Evolutionary conservation across 139 green algal genomes (phyloP), one percentile per base, ranked within the genome.

Genomic region (Picocystis salinarum): DNA sequence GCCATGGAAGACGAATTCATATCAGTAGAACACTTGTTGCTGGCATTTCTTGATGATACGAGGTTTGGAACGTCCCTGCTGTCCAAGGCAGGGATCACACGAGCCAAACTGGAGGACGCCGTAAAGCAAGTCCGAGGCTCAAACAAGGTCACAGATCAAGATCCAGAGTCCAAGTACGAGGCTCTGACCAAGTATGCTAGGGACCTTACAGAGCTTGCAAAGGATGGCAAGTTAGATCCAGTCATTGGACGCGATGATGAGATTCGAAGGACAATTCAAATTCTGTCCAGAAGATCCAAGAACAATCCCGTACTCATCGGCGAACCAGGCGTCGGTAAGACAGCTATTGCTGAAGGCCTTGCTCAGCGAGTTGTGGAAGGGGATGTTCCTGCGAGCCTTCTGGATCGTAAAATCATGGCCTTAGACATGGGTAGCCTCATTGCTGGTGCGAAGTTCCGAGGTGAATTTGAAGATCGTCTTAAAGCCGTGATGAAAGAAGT

Each of bases 281-380:
- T 74, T 30, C 42, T 74, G 6, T 60, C 71, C 4, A 68, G 87
- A 23, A 64, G 87, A 40, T 92, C 82, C 48, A 97, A 97, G 68
- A 96, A 95, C 73, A 96, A 96, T 64, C 86, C 86, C 6, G 79
- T 92, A 34, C 73, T 95, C 19, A 95, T 96, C 48, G 85, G 85
- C 20, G 86, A 95, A 66, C 85, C 85, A 9, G 74, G 63, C 10
- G 63, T 73, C 7, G 63, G 63, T 26, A 73, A 73, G 46, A 73
- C 63, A 2, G 63, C 63, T 26, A 55, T 70, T 19, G 37, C 85
- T 15, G 87, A 93, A 53, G 82, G 74, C n/a, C 66, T 93, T 33
- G 82, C 87, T 28, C 87, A 97, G 74, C 77, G 87, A 49, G 94
- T 97, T 48, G 82, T 95, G 23, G 55, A 52, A 29, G 82, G 82